Percentiles rank a stretch among this genome's conserved stretches.
These are phyloP conservation scores for Nakaseomyces delphensis DNA, from an alignment of 1,139 yeast genomes.

Conservation along the genomic window DNA sequence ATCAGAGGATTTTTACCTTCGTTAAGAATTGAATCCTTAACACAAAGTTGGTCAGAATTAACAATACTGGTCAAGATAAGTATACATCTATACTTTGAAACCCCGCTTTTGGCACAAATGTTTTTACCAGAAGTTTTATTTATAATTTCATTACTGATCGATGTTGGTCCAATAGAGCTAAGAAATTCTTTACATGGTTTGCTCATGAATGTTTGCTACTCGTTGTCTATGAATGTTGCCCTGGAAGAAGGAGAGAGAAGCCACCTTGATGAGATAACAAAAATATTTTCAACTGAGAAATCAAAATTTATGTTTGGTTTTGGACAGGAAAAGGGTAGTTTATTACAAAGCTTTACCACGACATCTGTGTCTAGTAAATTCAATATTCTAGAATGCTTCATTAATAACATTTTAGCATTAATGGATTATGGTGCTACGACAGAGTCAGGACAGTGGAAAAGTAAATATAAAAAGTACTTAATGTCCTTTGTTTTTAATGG, in stretches of 20 bases:
- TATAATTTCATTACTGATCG: conserved; percentile 61
- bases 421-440: conserved; percentile 46
- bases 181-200: conserved; percentile 59
- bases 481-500: conserved; percentile 55
- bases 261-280: conserved; percentile 45
- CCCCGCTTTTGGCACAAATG: conserved; percentile 53
- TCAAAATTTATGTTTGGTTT: conserved; percentile 71
- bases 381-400: conserved; percentile 52
- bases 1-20: conserved; percentile 44
- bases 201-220: conserved; percentile 61
- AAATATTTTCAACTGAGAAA: conserved; percentile 59
- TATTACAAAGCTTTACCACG: conserved; percentile 33
- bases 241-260: conserved; percentile 37
- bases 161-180: conserved; percentile 62
- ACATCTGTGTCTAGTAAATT: conserved; percentile 45
- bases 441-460: conserved; percentile 50
- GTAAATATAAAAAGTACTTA: conserved; percentile 62
- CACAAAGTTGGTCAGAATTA: conserved; percentile 66
- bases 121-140: conserved; percentile 68
- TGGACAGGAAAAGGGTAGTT: conserved; percentile 49
- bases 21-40: conserved; percentile 39
- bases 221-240: conserved; percentile 54
- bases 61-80: conserved; percentile 60
- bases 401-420: conserved; percentile 52
- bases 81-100: conserved; percentile 65